Evolutionary conservation across 495 filamentous ascomycete species (phyloP), one percentile per base, ranked within the genome.

Genomic region (Extremus antarcticus): DNA sequence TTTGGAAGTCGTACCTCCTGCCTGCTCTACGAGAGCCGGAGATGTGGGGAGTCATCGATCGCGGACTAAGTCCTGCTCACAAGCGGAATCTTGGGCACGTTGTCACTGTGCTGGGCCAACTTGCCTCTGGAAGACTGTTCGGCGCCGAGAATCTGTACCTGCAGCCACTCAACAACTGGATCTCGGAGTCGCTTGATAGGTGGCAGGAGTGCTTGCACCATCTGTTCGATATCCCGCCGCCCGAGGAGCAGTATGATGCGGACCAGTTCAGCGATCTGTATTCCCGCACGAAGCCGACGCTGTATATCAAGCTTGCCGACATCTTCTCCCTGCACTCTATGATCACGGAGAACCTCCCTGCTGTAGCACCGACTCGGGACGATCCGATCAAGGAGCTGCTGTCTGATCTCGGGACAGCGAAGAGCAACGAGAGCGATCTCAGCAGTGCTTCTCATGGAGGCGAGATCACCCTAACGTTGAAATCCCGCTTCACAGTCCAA

Each of bases 261-360:
- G 92, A 97, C 65, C 91, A 96, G 59, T 97, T 91, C 77, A 95
- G 96, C 61, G 92, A 99, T 64, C 79, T 97, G 23, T 97, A 96
- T 63, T 85, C 91, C 47, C 88, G 91, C 63, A 90, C 87, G 50
- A 94, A 95, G 65, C 92, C 92, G 2, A 97, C 91, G 2, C 74
- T 99, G 19, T 99, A 95, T 73, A 94, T 99, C 70, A 99, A 99
- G 70, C 89, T 97, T 83, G 79, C 86, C 16, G 92, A 99, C 68
- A 88, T 99, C 55, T 97, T 97, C 68, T 86, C 94, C 20, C 90
- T 99, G 53, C 92, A 99, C 63, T 87, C 84, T 48, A 79, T 97
- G 35, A 78, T 97, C 43, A 82, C 87, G 25, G 77, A 82, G 20
- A 87, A 96, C 60, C 77, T 94, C 35, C 72, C 86, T 9, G 69